Evolutionary conservation across 768 basidiomycete species (phyloP), one percentile per base, ranked within the genome.

Genomic region (Lentinula boryana): DNA sequence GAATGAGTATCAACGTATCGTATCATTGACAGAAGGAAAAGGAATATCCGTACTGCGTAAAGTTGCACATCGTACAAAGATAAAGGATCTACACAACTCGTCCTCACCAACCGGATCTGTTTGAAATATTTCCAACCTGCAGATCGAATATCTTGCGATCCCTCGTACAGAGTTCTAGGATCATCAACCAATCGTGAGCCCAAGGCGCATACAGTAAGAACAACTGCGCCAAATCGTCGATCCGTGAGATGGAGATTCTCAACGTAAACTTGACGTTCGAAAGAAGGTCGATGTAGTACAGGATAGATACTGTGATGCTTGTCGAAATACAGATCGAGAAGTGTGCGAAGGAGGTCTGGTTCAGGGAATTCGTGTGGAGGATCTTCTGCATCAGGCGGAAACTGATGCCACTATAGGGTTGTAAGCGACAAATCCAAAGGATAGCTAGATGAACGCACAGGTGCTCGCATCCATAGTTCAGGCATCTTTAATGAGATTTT

Each of bases 301-400:
- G 84, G 84, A 55, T 78, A 71, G 38, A 76, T 70, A 40, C 66
- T 65, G 61, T 84, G 80, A 60, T 76, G 65, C 43, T 78, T 69
- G 8, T 69, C 63, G 62, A 88, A 88, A 63, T 76, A 86, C 27
- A 79, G 70, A 35, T 77, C 72, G 61, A 88, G 75, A 51, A 88
- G 74, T n/a, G 51, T 63, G 15, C 68, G 65, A 18, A 74, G 73
- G 23, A 88, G 78, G 56, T 83, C 84, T 5, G 69, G 65, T 0
- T 84, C 79, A 40, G 84, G 86, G n/a, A 82, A 79, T 65, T 69
- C 36, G 50, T 58, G 49, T 4, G 57, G 57, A 32, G 32, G 32
- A 5, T 58, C 57, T 27, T 44, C 57, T 49, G 57, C 43, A 23
- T 56, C 54, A 13, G 23, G 54, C 27, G 50, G 50, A 32, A 41